A percentile compares a stretch with the other conserved stretches of the same genome.
phyloP scores from a whole-genome alignment of 495 filamentous ascomycete genomes.

The Xylaria intraflava region DNA sequence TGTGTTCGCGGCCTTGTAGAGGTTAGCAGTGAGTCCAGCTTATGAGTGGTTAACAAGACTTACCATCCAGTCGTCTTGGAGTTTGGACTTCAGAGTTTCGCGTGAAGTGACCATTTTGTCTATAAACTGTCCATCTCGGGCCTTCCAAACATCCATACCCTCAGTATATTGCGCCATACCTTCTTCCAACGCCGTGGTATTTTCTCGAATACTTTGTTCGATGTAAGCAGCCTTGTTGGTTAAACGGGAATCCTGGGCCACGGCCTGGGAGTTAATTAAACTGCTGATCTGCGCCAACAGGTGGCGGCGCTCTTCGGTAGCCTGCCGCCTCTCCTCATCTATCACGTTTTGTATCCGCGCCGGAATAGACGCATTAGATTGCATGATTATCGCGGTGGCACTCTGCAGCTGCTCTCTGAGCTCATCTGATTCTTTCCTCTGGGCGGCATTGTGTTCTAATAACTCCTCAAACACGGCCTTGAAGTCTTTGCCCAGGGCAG shows the following conservation, averaged over 20 bases:
- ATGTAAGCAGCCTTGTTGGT: constrained; percentile 54
- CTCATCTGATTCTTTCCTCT: constrained; percentile 67
- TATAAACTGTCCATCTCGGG: constrained; percentile 60
- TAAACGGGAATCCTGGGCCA: constrained; percentile 67
- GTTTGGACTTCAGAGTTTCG: constrained; percentile 68
- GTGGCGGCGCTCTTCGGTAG: constrained; percentile 64
- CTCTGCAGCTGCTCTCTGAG: constrained; percentile 62
- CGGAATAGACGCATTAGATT: constrained; percentile 59
- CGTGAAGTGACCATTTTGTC: constrained; percentile 63
- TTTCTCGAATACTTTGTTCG: constrained; percentile 54
- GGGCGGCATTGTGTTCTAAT: constrained; percentile 62
- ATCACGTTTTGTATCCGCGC: constrained; percentile 63
- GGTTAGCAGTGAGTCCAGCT: constrained; percentile 13
- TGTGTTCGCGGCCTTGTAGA: constrained; percentile 60
- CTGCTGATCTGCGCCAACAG: constrained; percentile 69
- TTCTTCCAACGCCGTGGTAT: constrained; percentile 56
- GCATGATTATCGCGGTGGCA: constrained; percentile 58
- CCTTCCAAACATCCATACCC: constrained; percentile 69
- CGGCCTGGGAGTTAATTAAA: constrained; percentile 66
- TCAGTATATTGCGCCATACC: constrained; percentile 58
- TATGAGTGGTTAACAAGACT: constrained; percentile 21
- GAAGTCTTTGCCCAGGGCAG: constrained; percentile 81
- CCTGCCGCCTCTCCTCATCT: constrained; percentile 65
- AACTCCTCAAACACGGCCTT: constrained; percentile 78
- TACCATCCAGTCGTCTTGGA: constrained; percentile 86